Evolutionary conservation across 257 asterid genomes (phyloP), one percentile per base, ranked within the genome.

Genomic region (Ballota nigra): DNA sequence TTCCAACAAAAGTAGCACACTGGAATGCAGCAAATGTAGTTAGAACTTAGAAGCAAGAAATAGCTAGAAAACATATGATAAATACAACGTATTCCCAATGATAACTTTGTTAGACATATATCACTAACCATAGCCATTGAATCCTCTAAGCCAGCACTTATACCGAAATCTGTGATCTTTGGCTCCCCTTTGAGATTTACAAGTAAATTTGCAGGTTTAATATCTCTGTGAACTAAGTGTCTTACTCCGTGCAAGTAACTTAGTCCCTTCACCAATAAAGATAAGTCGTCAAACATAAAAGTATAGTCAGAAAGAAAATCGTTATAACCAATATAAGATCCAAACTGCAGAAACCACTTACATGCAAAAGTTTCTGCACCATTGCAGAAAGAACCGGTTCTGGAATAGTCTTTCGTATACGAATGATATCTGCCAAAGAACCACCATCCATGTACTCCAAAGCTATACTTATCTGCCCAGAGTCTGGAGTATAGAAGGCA

Each of bases 1-100:
- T 95, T 70, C 99, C 99, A 63, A 92, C 97, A 77, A 95, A 95
- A 80, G 99, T 95, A 55, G 98, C 99, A 79, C 99, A 95, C 99
- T 95, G 86, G 20, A 74, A 75, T 38, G 49, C 26, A 75, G 80
- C 68, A 67, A 70, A 66, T 33, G 75, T 53, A 64, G 74, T 78
- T 51, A 79, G 70, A 67, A 64, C 72, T 78, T 51, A 79, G 70
- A 67, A 77, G 66, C 61, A 74, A 69, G 28, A 77, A 63, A 36
- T 45, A 52, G 75, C 45, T 19, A 41, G 45, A 69, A 43, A 11
- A 22, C 49, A 29, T 24, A 64, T 23, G 41, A 66, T 9, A 59
- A 36, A 45, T 4, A 26, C 34, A 38, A 19, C 23, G 3, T 28
- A 38, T 12, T 22, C 51, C 51, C 60, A 72, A 63, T n/a, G 15